Conservation (phyloP, 2,329 filamentous ascomycete species). For the Curvularia sp. region DNA sequence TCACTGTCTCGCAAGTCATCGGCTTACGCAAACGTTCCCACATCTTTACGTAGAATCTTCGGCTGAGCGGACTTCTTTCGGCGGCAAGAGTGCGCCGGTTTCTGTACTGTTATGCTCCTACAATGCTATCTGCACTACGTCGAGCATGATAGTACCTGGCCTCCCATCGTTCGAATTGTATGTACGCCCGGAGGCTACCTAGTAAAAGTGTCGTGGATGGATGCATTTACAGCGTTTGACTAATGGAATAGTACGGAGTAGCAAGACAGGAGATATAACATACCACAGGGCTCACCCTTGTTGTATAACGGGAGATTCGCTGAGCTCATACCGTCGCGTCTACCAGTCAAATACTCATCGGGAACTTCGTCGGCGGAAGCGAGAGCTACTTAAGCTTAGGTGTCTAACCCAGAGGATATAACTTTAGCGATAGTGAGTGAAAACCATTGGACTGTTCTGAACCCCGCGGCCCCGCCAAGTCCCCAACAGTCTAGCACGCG, state of each 20-base stretch:
- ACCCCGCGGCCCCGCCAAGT: conserved; percentile 7
- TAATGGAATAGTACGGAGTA: background rate
- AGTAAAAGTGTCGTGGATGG: background rate
- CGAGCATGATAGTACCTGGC: background rate
- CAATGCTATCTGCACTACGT: background rate
- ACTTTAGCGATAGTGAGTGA: background rate
- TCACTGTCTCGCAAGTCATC: background rate
- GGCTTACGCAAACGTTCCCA: background rate
- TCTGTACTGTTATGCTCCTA: background rate
- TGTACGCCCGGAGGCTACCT: too few relatives aligned
- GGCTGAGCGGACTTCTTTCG: background rate
- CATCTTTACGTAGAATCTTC: background rate
- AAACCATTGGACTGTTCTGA: background rate
- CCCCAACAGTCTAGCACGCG: background rate
- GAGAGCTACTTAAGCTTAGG: background rate
- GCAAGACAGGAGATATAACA: background rate
- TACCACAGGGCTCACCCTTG: background rate
- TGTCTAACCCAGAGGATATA: background rate
- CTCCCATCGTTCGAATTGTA: background rate
- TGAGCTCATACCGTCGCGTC: background rate
- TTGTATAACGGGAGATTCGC: too few relatives aligned
- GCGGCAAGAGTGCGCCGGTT: background rate
- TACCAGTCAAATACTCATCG: background rate
- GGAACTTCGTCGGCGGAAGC: background rate
- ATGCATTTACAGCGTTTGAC: background rate